Evolutionary conservation across 306 rosid genomes (phyloP).

Genomic region (Astragalus membranaceus): DNA sequence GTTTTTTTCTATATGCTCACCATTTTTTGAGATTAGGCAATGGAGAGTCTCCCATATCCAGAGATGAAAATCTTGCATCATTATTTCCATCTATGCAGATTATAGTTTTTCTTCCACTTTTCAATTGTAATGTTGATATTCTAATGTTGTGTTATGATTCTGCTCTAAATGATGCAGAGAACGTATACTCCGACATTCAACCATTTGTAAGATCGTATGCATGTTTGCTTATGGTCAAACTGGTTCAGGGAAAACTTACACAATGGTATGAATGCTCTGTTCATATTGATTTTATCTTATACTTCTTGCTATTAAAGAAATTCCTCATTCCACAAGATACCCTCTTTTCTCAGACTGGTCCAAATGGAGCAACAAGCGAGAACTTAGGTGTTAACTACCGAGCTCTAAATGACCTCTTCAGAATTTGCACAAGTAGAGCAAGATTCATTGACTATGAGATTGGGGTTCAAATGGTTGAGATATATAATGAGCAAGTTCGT

Average conservation of each 20-base stretch:
- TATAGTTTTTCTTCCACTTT: background rate
- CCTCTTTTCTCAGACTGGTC: slow-evolving; percentile 43
- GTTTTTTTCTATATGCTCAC: slow-evolving; percentile 16
- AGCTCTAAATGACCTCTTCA: slow-evolving; percentile 45
- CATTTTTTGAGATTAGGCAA: background rate
- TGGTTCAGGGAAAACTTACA: slow-evolving; percentile 67
- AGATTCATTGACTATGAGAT: slow-evolving; percentile 24
- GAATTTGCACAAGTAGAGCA: slow-evolving; percentile 26
- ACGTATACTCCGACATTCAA: slow-evolving; percentile 52
- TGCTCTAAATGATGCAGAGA: slow-evolving; percentile 29
- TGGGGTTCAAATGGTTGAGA: slow-evolving; percentile 44
- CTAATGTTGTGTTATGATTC: background rate
- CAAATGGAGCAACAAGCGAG: slow-evolving; percentile 40
- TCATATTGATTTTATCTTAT: slow-evolving; percentile 4
- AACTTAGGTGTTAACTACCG: slow-evolving; percentile 40
- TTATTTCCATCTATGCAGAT: background rate
- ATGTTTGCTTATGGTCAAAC: slow-evolving; percentile 73
- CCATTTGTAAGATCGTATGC: slow-evolving; percentile 51
- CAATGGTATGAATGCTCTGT: slow-evolving; percentile 44
- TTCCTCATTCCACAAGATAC: slow-evolving; percentile 7
- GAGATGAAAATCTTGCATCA: background rate
- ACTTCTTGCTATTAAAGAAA: slow-evolving; percentile 10
- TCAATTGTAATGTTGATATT: background rate
- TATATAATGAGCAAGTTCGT: slow-evolving; percentile 53
- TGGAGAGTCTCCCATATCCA: background rate